Conservation (phyloP, 1,284 basidiomycete genomes). For the Cutaneotrichosporon sp. region DNA sequence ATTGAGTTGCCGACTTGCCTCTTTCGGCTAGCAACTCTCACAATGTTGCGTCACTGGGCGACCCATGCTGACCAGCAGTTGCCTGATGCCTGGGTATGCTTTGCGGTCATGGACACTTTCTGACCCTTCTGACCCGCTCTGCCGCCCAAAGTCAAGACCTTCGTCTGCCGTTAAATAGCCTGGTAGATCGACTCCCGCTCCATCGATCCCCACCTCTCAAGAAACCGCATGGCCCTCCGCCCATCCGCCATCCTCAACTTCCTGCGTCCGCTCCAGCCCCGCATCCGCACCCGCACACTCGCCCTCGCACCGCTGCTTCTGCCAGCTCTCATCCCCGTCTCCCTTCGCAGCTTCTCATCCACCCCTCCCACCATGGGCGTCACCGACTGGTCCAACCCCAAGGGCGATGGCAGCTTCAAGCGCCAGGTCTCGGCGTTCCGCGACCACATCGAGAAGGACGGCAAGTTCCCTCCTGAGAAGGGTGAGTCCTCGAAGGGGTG, state of each 20-base stretch:
- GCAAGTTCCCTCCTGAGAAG: slow-evolving; percentile 76
- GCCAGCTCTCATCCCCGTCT: not conserved
- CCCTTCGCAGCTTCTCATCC: slow-evolving; percentile 8
- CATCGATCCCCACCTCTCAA: not conserved
- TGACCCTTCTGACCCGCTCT: not conserved
- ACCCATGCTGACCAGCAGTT: too few relatives aligned
- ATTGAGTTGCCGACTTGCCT: not conserved
- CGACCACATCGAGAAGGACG: slow-evolving; percentile 68
- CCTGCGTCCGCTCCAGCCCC: not conserved
- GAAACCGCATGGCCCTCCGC: slow-evolving; percentile 3
- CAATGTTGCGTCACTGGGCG: not conserved
- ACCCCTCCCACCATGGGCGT: slow-evolving; percentile 57
- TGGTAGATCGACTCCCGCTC: not conserved
- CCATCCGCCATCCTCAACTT: slow-evolving; percentile 7
- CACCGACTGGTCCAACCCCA: slow-evolving; percentile 57
- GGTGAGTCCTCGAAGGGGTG: slow-evolving; percentile 56
- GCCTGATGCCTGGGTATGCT: not conserved
- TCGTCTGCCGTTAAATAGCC: not conserved
- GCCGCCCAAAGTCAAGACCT: not conserved
- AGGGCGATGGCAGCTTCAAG: slow-evolving; percentile 77
- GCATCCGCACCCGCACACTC: slow-evolving; percentile 6
- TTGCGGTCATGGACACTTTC: not conserved
- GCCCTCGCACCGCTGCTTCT: not conserved
- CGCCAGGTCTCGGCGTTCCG: slow-evolving; percentile 73
- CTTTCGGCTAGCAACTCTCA: not conserved